Base-by-base conservation (phyloP, 306 rosid genomes). In the Vachellia collinsii region DNA sequence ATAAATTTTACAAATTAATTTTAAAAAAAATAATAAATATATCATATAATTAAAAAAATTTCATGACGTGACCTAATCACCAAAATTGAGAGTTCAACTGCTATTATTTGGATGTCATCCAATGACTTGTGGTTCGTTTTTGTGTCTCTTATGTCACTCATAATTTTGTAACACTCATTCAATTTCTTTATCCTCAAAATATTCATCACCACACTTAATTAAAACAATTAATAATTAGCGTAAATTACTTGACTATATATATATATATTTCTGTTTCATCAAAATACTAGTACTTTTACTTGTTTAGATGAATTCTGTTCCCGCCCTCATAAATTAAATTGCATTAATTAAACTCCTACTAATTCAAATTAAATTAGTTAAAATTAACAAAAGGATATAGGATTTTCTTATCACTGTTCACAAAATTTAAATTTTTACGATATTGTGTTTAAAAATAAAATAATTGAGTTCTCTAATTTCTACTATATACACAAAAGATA, bases 81-180 rank as follows among this genome's bases (percentile, higher is more conserved):
- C 79, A 54, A 56, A 54, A 74, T 86, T 70, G 85, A 87, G 86
- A 87, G 81, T 84, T 87, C 86, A 85, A 80, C 80, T 73, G 58
- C 88, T 54, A 87, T 74, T 86, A 87, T 90, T 67, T 88, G 70
- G 83, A 86, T 86, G 84, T 84, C 88, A 76, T 61, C 82, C 80
- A 81, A 88, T 90, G 86, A 88, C 88, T 88, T 86, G 82, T 84
- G 75, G 82, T 42, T 36, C 78, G 50, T 42, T 81, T 82, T 61
- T 85, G 69, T 84, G 82, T 77, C 34, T 29, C 88, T 82, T 74
- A 74, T 77, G 83, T 77, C 88, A 74, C 81, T 50, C 81, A 69
- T 83, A 70, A 83, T 77, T 81, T 84, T 83, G 67, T 69, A 79
- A 73, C 43, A 41, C 75, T 58, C 69, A 22, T 83, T 84, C 2